Conservation (phyloP, 2,329 filamentous ascomycete species). For the Cryphonectria japonica region DNA sequence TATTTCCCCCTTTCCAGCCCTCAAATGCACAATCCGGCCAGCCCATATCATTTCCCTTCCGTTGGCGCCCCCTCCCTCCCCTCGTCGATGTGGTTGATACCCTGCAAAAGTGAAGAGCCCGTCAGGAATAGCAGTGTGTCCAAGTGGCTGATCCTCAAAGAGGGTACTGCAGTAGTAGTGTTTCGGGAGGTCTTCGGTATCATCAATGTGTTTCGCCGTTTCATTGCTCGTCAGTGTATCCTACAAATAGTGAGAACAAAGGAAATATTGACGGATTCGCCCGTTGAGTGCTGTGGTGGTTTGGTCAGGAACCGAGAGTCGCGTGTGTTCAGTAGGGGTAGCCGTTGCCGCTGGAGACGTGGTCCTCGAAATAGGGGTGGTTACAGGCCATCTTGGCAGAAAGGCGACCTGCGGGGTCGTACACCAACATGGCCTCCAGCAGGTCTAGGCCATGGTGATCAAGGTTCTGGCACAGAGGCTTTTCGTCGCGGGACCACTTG, state of each 20-base stretch:
- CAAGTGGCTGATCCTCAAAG: background rate
- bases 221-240: constrained; percentile 30
- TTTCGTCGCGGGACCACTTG: constrained; percentile 76
- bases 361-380: constrained; percentile 74
- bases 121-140: background rate
- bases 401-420: constrained; percentile 81
- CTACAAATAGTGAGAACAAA: constrained; percentile 24
- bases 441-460: constrained; percentile 73
- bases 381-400: constrained; percentile 85
- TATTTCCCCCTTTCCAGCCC: constrained; percentile 5
- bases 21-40: constrained; percentile 22
- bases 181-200: constrained; percentile 18
- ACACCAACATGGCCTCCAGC: constrained; percentile 71
- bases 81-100: background rate
- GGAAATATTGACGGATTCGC: constrained; percentile 1
- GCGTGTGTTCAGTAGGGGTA: constrained; percentile 40
- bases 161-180: background rate
- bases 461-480: constrained; percentile 68
- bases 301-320: background rate
- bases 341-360: constrained; percentile 35
- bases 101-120: background rate
- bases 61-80: background rate
- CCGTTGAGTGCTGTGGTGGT: constrained; percentile 11
- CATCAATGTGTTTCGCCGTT: constrained; percentile 22
- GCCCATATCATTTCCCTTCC: constrained; percentile 8